phyloP scores from a whole-genome alignment of 164 flowering plant species.

The Cinnamomum chago region DNA sequence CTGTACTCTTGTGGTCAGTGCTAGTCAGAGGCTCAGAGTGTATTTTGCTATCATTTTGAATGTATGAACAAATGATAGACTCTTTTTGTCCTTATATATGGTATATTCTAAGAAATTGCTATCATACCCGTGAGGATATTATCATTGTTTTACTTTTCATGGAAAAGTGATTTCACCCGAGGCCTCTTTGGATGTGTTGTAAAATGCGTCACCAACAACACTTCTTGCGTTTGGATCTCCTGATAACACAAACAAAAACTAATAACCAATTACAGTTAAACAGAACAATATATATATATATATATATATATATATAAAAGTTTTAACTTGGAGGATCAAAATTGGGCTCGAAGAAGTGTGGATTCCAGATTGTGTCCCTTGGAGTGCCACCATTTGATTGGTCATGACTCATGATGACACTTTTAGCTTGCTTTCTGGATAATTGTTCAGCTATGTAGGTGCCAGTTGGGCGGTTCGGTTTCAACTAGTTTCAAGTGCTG shows the following conservation, averaged over 20 bases:
- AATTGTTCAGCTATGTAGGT: neutral
- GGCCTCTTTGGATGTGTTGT: no score
- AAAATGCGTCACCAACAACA: no score
- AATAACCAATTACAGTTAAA: no score
- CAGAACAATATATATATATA: no score
- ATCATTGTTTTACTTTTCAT: neutral
- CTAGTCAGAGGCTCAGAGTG: neutral
- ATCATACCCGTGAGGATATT: neutral
- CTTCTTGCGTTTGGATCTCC: no score
- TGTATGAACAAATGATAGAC: slow-evolving; percentile 4
- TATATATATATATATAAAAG: no score
- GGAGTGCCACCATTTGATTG: neutral
- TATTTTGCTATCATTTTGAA: neutral
- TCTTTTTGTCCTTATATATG: neutral
- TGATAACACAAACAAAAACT: no score
- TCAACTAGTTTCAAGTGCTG: no score
- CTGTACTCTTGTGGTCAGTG: slow-evolving; percentile 1
- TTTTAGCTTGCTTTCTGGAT: neutral
- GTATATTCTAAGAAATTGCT: neutral
- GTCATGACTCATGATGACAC: neutral
- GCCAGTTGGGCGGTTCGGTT: no score
- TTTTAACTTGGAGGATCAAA: no score
- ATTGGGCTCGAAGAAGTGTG: no score
- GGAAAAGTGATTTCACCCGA: neutral
- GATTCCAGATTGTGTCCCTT: neutral